A percentile compares a stretch with the other conserved stretches of the same genome.
These are phyloP conservation scores for Cutaneotrichosporon cutaneum DNA, from an alignment of 1,284 basidiomycete genomes.

Conservation along the genomic window DNA sequence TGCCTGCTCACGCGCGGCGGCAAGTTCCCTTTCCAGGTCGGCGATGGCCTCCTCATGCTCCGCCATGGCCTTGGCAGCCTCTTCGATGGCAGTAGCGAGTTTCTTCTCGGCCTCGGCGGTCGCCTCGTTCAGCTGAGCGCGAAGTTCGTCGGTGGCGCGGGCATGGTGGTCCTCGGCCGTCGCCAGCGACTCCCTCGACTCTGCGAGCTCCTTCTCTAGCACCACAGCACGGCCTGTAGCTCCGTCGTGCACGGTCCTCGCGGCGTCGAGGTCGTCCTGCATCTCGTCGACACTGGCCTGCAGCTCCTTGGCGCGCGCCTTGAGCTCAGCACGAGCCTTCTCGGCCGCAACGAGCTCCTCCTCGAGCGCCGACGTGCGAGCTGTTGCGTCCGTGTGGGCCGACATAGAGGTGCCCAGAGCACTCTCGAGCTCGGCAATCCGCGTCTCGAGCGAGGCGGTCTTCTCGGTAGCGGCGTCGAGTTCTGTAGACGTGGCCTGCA, in stretches of 20 bases:
- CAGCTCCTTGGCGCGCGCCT: not conserved
- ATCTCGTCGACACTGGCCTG: constrained; percentile 64
- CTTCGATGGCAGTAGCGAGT: not conserved
- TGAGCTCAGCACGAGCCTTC: not conserved
- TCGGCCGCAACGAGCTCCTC: constrained; percentile 1
- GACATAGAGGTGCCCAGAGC: constrained; percentile 54
- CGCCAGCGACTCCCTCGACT: not conserved
- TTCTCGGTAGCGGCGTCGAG: not conserved
- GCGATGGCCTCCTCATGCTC: not conserved
- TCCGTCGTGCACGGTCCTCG: not conserved
- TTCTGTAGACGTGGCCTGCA: not conserved
- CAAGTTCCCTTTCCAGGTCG: constrained; percentile 60
- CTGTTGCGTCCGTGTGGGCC: not conserved
- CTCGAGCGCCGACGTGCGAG: not conserved
- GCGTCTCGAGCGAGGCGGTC: not conserved
- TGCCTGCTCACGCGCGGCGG: constrained; percentile 58
- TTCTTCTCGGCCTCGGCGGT: constrained; percentile 3
- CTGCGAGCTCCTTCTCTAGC: constrained; percentile 7
- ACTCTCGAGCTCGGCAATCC: constrained; percentile 81
- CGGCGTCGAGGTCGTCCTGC: constrained; percentile 67
- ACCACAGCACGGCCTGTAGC: not conserved
- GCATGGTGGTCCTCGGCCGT: not conserved
- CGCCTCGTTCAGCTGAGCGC: constrained; percentile 2
- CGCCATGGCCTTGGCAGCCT: not conserved
- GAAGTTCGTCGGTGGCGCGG: not conserved